phyloP scores from a whole-genome alignment of 208 protist species.

The Novymonas esmeraldas region DNA sequence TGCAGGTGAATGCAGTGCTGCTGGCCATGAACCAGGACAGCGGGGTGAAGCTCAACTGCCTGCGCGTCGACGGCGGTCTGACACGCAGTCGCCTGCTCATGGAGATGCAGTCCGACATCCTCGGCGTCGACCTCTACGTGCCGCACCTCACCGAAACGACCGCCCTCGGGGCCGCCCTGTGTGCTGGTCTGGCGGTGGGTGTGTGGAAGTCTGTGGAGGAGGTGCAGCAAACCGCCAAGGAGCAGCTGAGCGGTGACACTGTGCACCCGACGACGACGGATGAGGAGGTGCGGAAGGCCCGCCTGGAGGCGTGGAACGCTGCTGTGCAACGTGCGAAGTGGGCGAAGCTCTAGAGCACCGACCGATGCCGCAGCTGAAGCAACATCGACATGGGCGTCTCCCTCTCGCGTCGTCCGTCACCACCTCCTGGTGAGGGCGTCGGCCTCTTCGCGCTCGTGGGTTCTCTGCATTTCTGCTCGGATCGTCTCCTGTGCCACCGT shows the following conservation, averaged over 20 bases:
- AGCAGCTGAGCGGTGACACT: constrained; percentile 33
- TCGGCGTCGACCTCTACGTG: constrained; percentile 67
- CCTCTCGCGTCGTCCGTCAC: no score
- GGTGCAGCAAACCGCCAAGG: constrained; percentile 29
- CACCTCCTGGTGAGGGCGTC: no score
- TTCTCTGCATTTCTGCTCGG: no score
- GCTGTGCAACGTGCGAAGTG: constrained; percentile 60
- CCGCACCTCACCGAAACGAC: constrained; percentile 80
- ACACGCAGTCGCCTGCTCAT: constrained; percentile 89
- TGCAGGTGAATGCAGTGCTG: constrained; percentile 91
- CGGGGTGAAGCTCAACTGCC: constrained; percentile 41
- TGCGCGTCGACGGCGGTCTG: constrained; percentile 97
- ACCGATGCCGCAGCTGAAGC: no score
- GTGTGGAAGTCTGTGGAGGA: constrained; percentile 73
- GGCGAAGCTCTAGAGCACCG: constrained; percentile 57
- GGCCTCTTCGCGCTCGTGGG: no score
- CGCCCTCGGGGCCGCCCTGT: constrained; percentile 76
- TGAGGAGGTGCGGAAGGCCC: constrained; percentile 30
- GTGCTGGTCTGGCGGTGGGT: constrained; percentile 66
- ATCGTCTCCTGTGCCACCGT: no score
- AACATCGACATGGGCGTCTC: no score
- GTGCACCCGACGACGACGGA: constrained; percentile 36
- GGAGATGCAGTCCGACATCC: constrained; percentile 95
- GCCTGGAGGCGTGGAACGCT: constrained; percentile 52
- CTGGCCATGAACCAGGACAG: constrained; percentile 86